Conservation (phyloP, 345 rosid species). For the Boechera retrofracta region DNA sequence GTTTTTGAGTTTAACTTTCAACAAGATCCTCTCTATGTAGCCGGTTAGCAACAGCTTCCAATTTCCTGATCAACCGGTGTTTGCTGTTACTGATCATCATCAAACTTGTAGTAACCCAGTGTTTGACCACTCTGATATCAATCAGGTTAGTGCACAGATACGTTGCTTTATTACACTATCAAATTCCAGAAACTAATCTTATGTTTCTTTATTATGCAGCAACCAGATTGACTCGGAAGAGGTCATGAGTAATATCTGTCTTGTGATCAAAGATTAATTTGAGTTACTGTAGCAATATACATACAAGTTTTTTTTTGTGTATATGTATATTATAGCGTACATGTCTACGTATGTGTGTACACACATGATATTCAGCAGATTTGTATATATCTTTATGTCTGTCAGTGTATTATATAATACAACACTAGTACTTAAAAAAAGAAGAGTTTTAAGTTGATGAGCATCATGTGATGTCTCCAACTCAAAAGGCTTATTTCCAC, state of each 20-base stretch:
- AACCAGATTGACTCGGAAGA: not conserved
- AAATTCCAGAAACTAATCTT: constrained; percentile 5
- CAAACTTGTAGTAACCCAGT: constrained; percentile 11
- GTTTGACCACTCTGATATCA: constrained; percentile 19
- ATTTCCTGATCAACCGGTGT: constrained; percentile 42
- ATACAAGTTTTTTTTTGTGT: constrained; percentile 1
- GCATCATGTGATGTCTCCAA: constrained; percentile 45
- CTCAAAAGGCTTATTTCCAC: constrained; percentile 43
- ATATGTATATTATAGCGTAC: not conserved
- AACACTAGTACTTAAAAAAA: constrained; percentile 31
- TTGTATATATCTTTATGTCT: constrained; percentile 6
- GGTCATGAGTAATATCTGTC: not conserved
- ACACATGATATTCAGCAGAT: constrained; percentile 12
- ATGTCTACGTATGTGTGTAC: constrained; percentile 10
- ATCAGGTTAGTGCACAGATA: constrained; percentile 49
- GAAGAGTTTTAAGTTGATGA: constrained; percentile 19
- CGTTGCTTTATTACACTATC: not conserved
- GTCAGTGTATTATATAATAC: constrained; percentile 23
- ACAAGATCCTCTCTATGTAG: constrained; percentile 46
- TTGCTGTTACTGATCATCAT: constrained; percentile 7
- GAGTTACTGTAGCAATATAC: constrained; percentile 2
- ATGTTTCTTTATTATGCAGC: constrained; percentile 4
- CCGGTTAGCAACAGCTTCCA: constrained; percentile 45
- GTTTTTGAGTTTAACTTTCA: constrained; percentile 51
- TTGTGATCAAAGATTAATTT: not conserved